Conservation (phyloP, 768 basidiomycete genomes). For the Suillus discolor region DNA sequence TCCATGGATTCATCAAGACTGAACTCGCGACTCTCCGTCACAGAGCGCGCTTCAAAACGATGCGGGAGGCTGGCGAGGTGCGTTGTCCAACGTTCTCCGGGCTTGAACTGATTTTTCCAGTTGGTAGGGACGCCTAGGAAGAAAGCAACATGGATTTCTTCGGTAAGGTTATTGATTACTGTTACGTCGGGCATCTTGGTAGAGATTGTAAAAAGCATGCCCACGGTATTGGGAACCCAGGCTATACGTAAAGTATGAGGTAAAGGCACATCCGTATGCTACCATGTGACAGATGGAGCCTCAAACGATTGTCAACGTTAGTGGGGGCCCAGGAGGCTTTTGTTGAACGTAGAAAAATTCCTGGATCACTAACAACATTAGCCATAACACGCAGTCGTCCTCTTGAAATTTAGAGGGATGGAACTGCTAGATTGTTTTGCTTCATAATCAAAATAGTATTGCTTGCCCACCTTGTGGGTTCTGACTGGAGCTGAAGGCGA, state of each 20-base stretch:
- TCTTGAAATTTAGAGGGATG: no score
- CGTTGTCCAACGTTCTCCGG: slow-evolving; percentile 21
- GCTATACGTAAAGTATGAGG: background rate
- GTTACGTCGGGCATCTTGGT: slow-evolving; percentile 21
- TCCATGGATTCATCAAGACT: slow-evolving; percentile 21
- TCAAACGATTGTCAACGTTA: background rate
- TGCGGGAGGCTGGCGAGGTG: slow-evolving; percentile 12
- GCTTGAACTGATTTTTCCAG: slow-evolving; percentile 22
- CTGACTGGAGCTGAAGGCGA: no score
- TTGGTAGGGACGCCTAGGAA: slow-evolving; percentile 17
- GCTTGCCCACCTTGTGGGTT: no score
- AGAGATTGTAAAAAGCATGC: background rate
- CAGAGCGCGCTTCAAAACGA: slow-evolving; percentile 21
- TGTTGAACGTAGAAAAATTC: no score
- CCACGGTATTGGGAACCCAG: background rate
- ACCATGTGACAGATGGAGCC: background rate
- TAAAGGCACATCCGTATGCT: background rate
- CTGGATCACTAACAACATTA: no score
- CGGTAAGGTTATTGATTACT: slow-evolving; percentile 21
- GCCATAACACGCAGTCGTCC: no score
- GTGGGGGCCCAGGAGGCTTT: no score
- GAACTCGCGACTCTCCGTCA: slow-evolving; percentile 15
- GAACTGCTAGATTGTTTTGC: no score
- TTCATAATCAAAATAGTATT: no score
- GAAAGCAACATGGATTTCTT: slow-evolving; percentile 24